Percentiles rank a stretch among this genome's conserved stretches.
These are phyloP conservation scores for Termitomyces sp. DNA, from an alignment of 768 basidiomycete genomes.

Conservation along the genomic window DNA sequence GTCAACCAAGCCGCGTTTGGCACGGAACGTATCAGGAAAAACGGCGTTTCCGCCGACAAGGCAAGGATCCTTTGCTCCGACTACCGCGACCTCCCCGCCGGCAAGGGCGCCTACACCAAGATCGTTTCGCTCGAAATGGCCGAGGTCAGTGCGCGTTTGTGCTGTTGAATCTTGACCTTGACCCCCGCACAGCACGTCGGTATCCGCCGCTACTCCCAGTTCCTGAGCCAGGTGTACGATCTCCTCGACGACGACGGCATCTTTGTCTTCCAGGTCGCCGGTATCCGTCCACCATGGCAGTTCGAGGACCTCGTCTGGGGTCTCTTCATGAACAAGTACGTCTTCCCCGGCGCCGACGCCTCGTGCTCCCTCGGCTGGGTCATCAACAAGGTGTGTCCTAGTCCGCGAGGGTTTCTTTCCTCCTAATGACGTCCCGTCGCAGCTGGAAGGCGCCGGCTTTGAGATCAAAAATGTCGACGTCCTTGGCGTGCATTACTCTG, in stretches of 20 bases:
- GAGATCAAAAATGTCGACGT: constrained; percentile 97
- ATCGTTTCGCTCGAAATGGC: constrained; percentile 98
- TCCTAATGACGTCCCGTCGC: constrained; percentile 6
- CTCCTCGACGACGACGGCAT: constrained; percentile 91
- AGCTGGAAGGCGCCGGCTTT: constrained; percentile 89
- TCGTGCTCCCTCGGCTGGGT: constrained; percentile 96
- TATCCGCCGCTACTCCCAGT: constrained; percentile 83
- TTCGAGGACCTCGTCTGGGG: constrained; percentile 98
- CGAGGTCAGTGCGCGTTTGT: constrained; percentile 47
- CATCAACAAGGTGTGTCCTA: constrained; percentile 43
- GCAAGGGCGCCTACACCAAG: constrained; percentile 76
- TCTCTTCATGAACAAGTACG: constrained; percentile 95
- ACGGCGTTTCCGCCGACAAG: constrained; percentile 64
- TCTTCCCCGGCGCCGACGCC: constrained; percentile 99
- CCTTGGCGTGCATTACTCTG: constrained; percentile 95
- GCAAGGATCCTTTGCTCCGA: constrained; percentile 92
- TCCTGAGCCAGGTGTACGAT: constrained; percentile 89
- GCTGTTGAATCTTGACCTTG: neutral
- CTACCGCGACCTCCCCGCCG: constrained; percentile 83
- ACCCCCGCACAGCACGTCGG: constrained; percentile 74
- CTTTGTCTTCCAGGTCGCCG: constrained; percentile 97
- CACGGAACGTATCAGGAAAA: constrained; percentile 77
- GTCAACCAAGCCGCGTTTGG: constrained; percentile 92
- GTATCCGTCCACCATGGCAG: constrained; percentile 93
- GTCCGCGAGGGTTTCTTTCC: no score